Percentiles rank a stretch among this genome's conserved stretches.
These are phyloP conservation scores for Hypoxylon sp. DNA, from an alignment of 2,329 filamentous ascomycete species.

Conservation along the genomic window DNA sequence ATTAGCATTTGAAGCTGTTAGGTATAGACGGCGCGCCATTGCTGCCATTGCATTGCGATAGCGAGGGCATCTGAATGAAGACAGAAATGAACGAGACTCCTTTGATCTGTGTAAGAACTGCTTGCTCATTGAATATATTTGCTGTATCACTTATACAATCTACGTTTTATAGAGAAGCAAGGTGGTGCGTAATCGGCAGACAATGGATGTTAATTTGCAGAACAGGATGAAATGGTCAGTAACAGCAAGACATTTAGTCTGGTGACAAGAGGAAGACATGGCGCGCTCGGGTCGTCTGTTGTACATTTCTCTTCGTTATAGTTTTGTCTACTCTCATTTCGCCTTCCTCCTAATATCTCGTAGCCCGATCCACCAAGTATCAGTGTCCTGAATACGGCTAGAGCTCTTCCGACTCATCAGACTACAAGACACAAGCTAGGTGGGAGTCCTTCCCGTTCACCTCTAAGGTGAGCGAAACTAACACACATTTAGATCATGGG, in stretches of 20 bases:
- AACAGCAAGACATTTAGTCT: no score
- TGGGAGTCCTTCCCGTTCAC: background rate
- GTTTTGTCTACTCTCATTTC: slow-evolving; percentile 26
- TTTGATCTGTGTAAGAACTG: background rate
- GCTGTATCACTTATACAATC: background rate
- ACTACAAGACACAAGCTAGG: background rate
- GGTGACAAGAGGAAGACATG: background rate
- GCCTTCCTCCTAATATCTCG: background rate
- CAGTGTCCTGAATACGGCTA: background rate
- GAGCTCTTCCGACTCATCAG: background rate
- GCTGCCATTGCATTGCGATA: slow-evolving; percentile 11
- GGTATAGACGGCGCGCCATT: slow-evolving; percentile 3
- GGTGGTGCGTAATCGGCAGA: background rate
- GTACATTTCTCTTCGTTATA: slow-evolving; percentile 28
- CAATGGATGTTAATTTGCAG: background rate
- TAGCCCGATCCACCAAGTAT: background rate
- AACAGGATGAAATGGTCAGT: no score
- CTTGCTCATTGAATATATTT: background rate
- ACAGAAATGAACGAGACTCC: slow-evolving; percentile 7
- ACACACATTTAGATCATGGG: background rate
- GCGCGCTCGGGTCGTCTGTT: background rate
- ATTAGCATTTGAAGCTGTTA: slow-evolving; percentile 6
- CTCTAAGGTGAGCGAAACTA: background rate
- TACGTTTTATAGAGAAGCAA: background rate
- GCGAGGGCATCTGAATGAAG: slow-evolving; percentile 11